phyloP scores from a whole-genome alignment of 495 filamentous ascomycete genomes.

The Margaritispora aquatica region DNA sequence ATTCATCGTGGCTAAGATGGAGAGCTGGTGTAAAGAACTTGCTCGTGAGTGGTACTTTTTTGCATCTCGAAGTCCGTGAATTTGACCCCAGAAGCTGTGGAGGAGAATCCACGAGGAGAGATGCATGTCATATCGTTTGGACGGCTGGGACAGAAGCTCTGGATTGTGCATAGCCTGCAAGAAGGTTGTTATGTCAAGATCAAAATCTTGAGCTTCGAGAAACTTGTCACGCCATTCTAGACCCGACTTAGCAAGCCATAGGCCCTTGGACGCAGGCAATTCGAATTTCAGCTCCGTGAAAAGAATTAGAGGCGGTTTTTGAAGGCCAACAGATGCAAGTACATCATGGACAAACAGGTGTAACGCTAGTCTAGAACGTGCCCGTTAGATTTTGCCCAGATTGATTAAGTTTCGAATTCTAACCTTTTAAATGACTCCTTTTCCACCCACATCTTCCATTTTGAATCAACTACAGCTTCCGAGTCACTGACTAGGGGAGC shows the following conservation, averaged over 20 bases:
- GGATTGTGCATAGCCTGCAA: neutral
- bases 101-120: too few species aligned
- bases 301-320: conserved; percentile 51
- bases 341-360: conserved; percentile 52
- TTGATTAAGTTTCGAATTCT: neutral
- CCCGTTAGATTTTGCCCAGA: neutral
- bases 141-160: neutral
- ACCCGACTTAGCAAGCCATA: conserved; percentile 53
- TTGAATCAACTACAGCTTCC: conserved; percentile 40
- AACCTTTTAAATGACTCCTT: conserved; percentile 32
- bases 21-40: conserved; percentile 3
- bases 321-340: conserved; percentile 50
- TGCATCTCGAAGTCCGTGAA: neutral
- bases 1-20: neutral
- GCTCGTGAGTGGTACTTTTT: conserved; percentile 6
- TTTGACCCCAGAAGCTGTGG: too few species aligned
- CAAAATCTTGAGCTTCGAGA: conserved; percentile 38
- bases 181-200: conserved; percentile 9
- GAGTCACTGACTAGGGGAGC: too few species aligned
- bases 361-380: conserved; percentile 39
- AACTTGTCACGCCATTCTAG: conserved; percentile 51
- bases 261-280: conserved; percentile 42
- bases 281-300: conserved; percentile 58
- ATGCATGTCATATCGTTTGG: too few species aligned
- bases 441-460: conserved; percentile 56